Evolutionary conservation across 192 early-diverging fungal species (phyloP), one percentile per base, ranked within the genome.

Genomic region (Dissophora ornata): DNA sequence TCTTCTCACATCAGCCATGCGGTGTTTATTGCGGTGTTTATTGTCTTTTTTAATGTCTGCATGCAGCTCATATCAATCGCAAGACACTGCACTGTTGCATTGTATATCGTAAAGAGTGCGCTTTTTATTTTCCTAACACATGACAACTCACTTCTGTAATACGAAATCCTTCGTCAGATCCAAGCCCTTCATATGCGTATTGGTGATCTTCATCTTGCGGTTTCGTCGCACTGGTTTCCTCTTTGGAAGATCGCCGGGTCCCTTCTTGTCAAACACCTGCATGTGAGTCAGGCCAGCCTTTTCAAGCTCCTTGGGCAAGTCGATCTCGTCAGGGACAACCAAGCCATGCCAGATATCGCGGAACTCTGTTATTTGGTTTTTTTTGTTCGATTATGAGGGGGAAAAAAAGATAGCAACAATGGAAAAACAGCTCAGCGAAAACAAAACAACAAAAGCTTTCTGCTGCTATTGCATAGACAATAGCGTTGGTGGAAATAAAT

Each of bases 121-220:
- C n/a, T n/a, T n/a, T n/a, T n/a, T n/a, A n/a, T n/a, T n/a, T n/a
- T n/a, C n/a, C n/a, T n/a, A n/a, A n/a, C n/a, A n/a, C n/a, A n/a
- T n/a, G n/a, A n/a, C n/a, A n/a, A 62, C 1, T 62, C 36, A 77
- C 45, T 77, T 77, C 34, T 67, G 73, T 5, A 77, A 22, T 1
- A 85, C 84, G 64, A 89, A 90, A 71, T 92, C 90, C 69, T 89
- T 91, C 11, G 92, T 90, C 9, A 94, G 69, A 82, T 93, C 90
- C 33, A 93, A 83, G 36, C 83, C 87, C 30, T 82, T 81, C 81
- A 94, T 82, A 71, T 94, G 93, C 26, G 90, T 93, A 60, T 94
- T 94, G 3, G 89, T 92, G 57, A 93, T 90, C 67, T 92, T 91
- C 48, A 90, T 87, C 59, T 87, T 91, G 29, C 92, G 80, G 64